A percentile compares a stretch with the other conserved stretches of the same genome.
Conservation (phyloP, 805 yeast species). For the Kodamaea kakaduensis region DNA sequence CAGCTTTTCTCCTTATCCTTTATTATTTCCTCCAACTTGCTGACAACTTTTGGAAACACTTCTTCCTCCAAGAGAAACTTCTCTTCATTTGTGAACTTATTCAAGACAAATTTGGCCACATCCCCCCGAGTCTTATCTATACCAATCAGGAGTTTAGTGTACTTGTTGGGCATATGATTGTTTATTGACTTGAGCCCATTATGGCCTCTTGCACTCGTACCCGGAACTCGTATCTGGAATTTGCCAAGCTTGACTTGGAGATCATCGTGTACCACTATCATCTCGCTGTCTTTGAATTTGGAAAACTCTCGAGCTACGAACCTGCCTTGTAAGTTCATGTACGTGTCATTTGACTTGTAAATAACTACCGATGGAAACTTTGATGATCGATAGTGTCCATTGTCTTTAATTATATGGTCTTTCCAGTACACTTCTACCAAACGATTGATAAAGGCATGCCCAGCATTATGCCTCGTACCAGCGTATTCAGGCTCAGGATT, state of each 20-base stretch:
- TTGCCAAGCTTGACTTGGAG: conserved; percentile 63
- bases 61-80: conserved; percentile 32
- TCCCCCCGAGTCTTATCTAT: conserved; percentile 63
- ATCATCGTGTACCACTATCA: conserved; percentile 78
- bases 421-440: conserved; percentile 23
- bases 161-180: conserved; percentile 43
- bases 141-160: conserved; percentile 70
- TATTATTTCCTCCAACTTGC: conserved; percentile 33
- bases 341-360: conserved; percentile 50
- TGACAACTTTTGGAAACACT: conserved; percentile 39
- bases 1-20: conserved; percentile 9
- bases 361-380: conserved; percentile 22
- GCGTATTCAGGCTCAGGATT: conserved; percentile 65
- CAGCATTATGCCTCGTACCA: conserved; percentile 75
- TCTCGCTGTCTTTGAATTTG: conserved; percentile 27
- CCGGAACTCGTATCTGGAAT: conserved; percentile 55
- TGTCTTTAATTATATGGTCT: conserved; percentile 10
- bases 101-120: conserved; percentile 63
- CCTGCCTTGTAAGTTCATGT: conserved; percentile 72
- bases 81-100: conserved; percentile 48
- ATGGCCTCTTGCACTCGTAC: conserved; percentile 73
- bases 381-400: conserved; percentile 10
- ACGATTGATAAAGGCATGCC: conserved; percentile 51
- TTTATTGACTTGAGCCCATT: conserved; percentile 71
- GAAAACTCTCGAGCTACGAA: conserved; percentile 49